Evolutionary conservation across 805 yeast species (phyloP).

Genomic region (Scheffersomyces coipomensis): DNA sequence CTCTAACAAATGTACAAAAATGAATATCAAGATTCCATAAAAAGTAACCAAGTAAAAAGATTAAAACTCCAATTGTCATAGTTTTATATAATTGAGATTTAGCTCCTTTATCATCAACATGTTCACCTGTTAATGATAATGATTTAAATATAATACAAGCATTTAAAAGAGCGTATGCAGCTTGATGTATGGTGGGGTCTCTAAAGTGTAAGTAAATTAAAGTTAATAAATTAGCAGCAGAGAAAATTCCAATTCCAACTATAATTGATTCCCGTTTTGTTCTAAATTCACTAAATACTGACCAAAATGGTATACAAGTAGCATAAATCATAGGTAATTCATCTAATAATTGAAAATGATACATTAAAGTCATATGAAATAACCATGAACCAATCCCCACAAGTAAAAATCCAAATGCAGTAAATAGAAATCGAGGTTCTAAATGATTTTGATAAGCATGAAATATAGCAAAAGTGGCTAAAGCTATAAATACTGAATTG

Average conservation of each 20-base stretch:
- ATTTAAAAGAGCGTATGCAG: slow-evolving; percentile 77
- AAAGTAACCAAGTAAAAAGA: slow-evolving; percentile 72
- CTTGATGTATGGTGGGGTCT: slow-evolving; percentile 87
- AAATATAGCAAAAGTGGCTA: slow-evolving; percentile 63
- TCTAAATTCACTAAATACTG: slow-evolving; percentile 63
- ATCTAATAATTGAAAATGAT: slow-evolving; percentile 87
- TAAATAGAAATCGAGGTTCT: slow-evolving; percentile 68
- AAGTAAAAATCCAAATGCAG: slow-evolving; percentile 75
- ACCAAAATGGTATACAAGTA: slow-evolving; percentile 92
- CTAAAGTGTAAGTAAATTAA: slow-evolving; percentile 67
- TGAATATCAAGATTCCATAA: slow-evolving; percentile 90
- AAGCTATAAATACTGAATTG: slow-evolving; percentile 52
- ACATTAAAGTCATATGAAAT: slow-evolving; percentile 92
- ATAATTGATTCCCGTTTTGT: slow-evolving; percentile 34
- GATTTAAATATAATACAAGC: slow-evolving; percentile 69
- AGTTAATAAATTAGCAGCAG: slow-evolving; percentile 63
- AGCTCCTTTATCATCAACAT: slow-evolving; percentile 52
- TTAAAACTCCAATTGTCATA: slow-evolving; percentile 56
- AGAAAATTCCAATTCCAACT: slow-evolving; percentile 47
- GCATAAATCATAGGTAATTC: slow-evolving; percentile 98
- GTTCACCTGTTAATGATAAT: slow-evolving; percentile 44
- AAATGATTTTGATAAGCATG: slow-evolving; percentile 59
- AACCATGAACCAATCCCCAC: slow-evolving; percentile 95
- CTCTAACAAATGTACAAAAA: slow-evolving; percentile 60
- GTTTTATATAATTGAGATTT: slow-evolving; percentile 51